A percentile compares a stretch with the other conserved stretches of the same genome.
Conservation (phyloP, 495 filamentous ascomycete genomes). For the Geoglossum glabrum region DNA sequence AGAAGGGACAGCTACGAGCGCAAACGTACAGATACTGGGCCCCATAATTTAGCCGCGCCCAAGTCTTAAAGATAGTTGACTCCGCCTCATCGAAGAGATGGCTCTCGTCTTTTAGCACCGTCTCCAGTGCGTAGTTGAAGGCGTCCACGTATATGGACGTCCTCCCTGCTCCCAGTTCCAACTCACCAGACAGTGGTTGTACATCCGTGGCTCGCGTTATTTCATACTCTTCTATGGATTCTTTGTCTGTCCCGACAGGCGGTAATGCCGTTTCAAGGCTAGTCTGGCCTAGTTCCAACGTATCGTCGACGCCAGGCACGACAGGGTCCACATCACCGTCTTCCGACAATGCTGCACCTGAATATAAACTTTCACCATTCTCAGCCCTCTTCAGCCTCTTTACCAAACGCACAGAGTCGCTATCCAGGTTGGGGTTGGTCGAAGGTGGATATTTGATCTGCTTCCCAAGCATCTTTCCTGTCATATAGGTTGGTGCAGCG, state of each 20-base stretch:
- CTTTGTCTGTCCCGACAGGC: conserved; percentile 39
- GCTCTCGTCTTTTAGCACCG: conserved; percentile 72
- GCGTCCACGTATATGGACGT: conserved; percentile 95
- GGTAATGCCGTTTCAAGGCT: conserved; percentile 65
- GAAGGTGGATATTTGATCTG: conserved; percentile 20
- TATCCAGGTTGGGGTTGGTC: conserved; percentile 17
- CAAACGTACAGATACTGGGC: conserved; percentile 67
- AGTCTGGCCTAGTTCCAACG: conserved; percentile 27
- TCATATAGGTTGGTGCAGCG: neutral
- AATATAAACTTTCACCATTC: conserved; percentile 15
- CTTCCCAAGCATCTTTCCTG: conserved; percentile 18
- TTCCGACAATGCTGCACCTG: neutral
- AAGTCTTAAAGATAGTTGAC: conserved; percentile 53
- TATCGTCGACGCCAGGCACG: neutral
- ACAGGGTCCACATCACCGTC: conserved; percentile 1
- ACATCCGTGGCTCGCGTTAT: conserved; percentile 26
- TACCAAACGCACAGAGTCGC: conserved; percentile 13
- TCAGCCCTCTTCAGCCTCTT: conserved; percentile 21
- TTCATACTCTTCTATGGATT: conserved; percentile 71
- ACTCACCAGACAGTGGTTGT: conserved; percentile 29
- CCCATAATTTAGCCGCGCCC: conserved; percentile 59
- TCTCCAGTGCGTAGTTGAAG: conserved; percentile 83
- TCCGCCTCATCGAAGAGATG: conserved; percentile 76
- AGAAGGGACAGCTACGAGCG: neutral
- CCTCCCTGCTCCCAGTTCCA: conserved; percentile 40